A percentile compares a stretch with the other conserved stretches of the same genome.
Evolutionary conservation across 371 early-diverging fungal genomes (phyloP).

Genomic region (Nematocida sp.): DNA sequence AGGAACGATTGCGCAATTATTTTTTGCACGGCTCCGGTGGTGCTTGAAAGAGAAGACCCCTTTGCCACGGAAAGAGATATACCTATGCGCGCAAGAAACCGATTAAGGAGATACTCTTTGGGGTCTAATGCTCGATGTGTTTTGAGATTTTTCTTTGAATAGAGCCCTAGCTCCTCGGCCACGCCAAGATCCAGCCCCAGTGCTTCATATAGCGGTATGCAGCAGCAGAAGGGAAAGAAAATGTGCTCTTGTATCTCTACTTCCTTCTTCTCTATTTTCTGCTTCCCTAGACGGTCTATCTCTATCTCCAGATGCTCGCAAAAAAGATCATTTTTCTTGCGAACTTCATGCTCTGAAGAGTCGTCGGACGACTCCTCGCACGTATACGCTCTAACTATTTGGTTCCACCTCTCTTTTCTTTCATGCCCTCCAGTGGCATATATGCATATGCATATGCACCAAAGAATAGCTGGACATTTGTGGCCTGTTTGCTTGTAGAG

Average conservation of each 20-base stretch:
- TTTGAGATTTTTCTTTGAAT: conserved; percentile 7
- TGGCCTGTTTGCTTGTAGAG: conserved; percentile 42
- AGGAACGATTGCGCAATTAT: conserved; percentile 2
- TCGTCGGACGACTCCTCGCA: not conserved
- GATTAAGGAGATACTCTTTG: conserved; percentile 46
- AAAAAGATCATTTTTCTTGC: conserved; percentile 8
- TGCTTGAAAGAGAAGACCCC: conserved; percentile 8
- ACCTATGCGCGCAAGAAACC: conserved; percentile 43
- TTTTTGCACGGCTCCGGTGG: conserved; percentile 19
- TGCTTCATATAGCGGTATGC: conserved; percentile 36
- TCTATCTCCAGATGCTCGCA: not conserved
- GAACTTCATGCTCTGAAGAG: not conserved
- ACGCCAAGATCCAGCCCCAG: conserved; percentile 15
- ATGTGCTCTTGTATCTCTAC: conserved; percentile 4
- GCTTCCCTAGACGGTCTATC: conserved; percentile 30
- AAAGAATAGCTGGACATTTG: conserved; percentile 12
- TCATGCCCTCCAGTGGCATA: not conserved
- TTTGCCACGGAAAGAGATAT: conserved; percentile 25
- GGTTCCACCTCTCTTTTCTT: conserved; percentile 6
- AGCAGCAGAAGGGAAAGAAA: conserved; percentile 42
- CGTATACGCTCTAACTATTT: not conserved
- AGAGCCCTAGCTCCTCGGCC: conserved; percentile 45
- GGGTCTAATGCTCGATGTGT: not conserved
- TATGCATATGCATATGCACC: conserved; percentile 42
- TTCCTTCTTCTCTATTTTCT: conserved; percentile 27